Percentiles rank a stretch among this genome's conserved stretches.
Conservation (phyloP, 805 yeast species). For the Candida easanensis region DNA sequence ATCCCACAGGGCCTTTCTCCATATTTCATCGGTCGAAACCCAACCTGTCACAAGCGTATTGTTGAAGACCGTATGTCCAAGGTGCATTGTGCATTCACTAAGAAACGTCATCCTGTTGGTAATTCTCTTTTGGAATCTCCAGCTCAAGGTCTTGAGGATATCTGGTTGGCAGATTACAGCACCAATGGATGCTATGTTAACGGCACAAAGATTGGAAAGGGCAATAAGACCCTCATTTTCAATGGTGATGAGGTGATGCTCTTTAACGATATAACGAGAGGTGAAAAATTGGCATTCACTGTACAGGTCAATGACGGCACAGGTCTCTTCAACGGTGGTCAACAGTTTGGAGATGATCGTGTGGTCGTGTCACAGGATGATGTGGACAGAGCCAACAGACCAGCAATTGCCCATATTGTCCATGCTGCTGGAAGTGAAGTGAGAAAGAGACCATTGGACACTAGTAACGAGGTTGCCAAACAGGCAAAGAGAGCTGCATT, state of each 20-base stretch:
- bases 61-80: slow-evolving; percentile 80
- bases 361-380: slow-evolving; percentile 15
- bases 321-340: slow-evolving; percentile 58
- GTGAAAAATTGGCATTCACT: slow-evolving; percentile 51
- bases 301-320: slow-evolving; percentile 57
- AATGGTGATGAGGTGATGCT: slow-evolving; percentile 66
- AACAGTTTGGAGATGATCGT: slow-evolving; percentile 8
- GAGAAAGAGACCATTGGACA: slow-evolving; percentile 7
- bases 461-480: slow-evolving; percentile 8
- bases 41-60: slow-evolving; percentile 56
- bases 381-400: slow-evolving; percentile 12
- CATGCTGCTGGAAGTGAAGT: not conserved
- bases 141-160: slow-evolving; percentile 67
- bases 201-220: slow-evolving; percentile 53
- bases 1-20: slow-evolving; percentile 68
- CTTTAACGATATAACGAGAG: slow-evolving; percentile 55
- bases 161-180: slow-evolving; percentile 79
- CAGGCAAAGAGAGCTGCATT: slow-evolving; percentile 29
- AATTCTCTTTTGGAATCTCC: slow-evolving; percentile 63
- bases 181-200: slow-evolving; percentile 80
- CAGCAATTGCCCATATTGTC: slow-evolving; percentile 1
- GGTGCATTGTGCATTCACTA: slow-evolving; percentile 69
- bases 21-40: slow-evolving; percentile 72
- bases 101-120: slow-evolving; percentile 60
- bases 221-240: slow-evolving; percentile 56